Percentiles rank a stretch among this genome's conserved stretches.
phyloP scores from a whole-genome alignment of 2,329 filamentous ascomycete genomes.

The Cytospora piceae region DNA sequence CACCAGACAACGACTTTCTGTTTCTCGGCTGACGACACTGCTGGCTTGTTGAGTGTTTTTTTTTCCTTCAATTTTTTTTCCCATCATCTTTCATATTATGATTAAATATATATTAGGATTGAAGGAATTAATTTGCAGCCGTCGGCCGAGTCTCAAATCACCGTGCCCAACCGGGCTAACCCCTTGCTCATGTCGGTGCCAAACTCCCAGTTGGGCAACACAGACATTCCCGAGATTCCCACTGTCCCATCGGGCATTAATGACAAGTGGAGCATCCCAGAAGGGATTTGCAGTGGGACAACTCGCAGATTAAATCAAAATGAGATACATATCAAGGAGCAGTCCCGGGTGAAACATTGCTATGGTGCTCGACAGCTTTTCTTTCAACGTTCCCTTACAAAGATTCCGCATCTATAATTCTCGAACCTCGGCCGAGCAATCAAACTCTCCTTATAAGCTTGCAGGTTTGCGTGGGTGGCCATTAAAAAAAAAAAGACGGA shows the following conservation, averaged over 20 bases:
- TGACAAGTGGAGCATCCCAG: constrained; percentile 25
- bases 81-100: too few species aligned
- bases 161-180: constrained; percentile 24
- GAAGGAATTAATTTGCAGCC: constrained; percentile 6
- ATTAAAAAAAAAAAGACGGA: background rate
- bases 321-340: constrained; percentile 24
- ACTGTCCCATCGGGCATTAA: constrained; percentile 32
- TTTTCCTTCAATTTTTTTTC: background rate
- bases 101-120: too few species aligned
- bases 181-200: constrained; percentile 26
- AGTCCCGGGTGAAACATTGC: constrained; percentile 16
- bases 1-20: too few species aligned
- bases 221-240: constrained; percentile 29
- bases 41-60: background rate
- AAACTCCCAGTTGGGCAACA: constrained; percentile 27
- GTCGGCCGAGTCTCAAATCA: constrained; percentile 7
- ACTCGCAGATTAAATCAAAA: constrained; percentile 21
- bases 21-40: too few species aligned
- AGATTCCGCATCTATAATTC: background rate
- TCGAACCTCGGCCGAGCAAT: background rate
- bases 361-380: background rate
- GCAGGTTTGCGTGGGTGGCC: constrained; percentile 15
- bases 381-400: background rate
- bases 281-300: constrained; percentile 25
- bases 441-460: background rate